A percentile compares a stretch with the other conserved stretches of the same genome.
Evolutionary conservation across 1,284 basidiomycete genomes (phyloP).

Genomic region (Cryptococcus sp.): DNA sequence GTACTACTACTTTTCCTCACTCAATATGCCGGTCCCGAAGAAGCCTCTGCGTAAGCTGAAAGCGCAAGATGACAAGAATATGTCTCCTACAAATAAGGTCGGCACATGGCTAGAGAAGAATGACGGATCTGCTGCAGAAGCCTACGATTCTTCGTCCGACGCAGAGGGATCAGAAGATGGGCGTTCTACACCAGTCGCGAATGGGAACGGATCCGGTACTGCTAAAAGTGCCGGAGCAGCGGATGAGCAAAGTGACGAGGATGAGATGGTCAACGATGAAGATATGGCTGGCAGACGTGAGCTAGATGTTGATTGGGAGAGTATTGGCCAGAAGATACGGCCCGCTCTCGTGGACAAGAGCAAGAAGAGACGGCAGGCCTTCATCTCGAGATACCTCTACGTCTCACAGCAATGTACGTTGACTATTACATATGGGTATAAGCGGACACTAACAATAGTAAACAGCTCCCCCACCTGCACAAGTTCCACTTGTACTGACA

Average conservation of each 20-base stretch:
- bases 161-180: slow-evolving; percentile 14
- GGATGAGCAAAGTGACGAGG: slow-evolving; percentile 22
- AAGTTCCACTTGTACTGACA: slow-evolving; percentile 28
- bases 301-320: slow-evolving; percentile 41
- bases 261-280: slow-evolving; percentile 24
- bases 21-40: slow-evolving; percentile 17
- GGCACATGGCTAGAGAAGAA: slow-evolving; percentile 50
- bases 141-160: slow-evolving; percentile 43
- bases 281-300: slow-evolving; percentile 21
- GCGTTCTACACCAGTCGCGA: neutral
- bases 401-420: slow-evolving; percentile 42
- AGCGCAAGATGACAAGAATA: slow-evolving; percentile 38
- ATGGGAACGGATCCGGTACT: neutral
- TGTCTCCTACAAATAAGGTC: slow-evolving; percentile 44
- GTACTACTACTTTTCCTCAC: too few relatives aligned
- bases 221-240: neutral
- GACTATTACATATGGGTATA: neutral
- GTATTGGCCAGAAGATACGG: slow-evolving; percentile 31
- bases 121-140: slow-evolving; percentile 27
- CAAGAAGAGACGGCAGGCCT: slow-evolving; percentile 38
- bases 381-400: slow-evolving; percentile 37
- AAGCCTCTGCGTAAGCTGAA: slow-evolving; percentile 45
- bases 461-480: slow-evolving; percentile 31
- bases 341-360: slow-evolving; percentile 35
- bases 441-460: neutral